Percentiles rank a stretch among this genome's conserved stretches.
Conservation (phyloP, 2,329 filamentous ascomycete genomes). For the Fusarium zealandicum region DNA sequence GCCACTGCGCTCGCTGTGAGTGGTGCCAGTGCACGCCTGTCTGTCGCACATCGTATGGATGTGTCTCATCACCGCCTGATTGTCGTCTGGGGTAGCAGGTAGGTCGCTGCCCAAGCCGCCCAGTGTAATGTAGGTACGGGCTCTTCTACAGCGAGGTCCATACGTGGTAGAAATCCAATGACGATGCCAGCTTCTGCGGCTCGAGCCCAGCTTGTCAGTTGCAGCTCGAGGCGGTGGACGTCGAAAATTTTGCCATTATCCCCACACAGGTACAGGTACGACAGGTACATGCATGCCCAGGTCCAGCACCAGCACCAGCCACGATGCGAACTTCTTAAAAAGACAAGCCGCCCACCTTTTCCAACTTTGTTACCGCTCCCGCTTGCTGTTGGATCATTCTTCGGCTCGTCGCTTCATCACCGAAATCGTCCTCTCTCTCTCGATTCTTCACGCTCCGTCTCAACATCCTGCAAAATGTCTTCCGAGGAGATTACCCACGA, state of each 20-base stretch:
- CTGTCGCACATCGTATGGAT: neutral
- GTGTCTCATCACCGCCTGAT: conserved; percentile 25
- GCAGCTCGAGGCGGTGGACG: conserved; percentile 24
- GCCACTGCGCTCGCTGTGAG: conserved; percentile 5
- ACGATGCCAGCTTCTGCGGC: conserved; percentile 27
- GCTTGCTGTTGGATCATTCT: conserved; percentile 9
- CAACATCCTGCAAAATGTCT: conserved; percentile 58
- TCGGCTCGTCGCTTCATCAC: conserved; percentile 28
- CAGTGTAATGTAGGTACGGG: no score
- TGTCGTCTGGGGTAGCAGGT: conserved; percentile 4
- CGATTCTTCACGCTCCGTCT: conserved; percentile 18
- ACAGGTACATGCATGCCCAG: conserved; percentile 17
- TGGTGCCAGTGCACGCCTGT: conserved; percentile 5
- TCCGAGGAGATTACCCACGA: conserved; percentile 72
- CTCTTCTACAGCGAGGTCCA: no score
- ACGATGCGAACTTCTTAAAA: conserved; percentile 29
- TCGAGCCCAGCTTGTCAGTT: neutral
- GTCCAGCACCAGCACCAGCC: no score
- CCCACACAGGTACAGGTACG: conserved; percentile 19
- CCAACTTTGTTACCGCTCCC: conserved; percentile 19
- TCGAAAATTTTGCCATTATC: conserved; percentile 42
- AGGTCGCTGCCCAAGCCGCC: conserved; percentile 27
- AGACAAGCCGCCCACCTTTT: conserved; percentile 32
- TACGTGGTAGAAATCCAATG: neutral
- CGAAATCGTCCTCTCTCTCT: conserved; percentile 7